phyloP scores from a whole-genome alignment of 2,329 filamentous ascomycete genomes.

The Sclerotinia sclerotiorum region DNA sequence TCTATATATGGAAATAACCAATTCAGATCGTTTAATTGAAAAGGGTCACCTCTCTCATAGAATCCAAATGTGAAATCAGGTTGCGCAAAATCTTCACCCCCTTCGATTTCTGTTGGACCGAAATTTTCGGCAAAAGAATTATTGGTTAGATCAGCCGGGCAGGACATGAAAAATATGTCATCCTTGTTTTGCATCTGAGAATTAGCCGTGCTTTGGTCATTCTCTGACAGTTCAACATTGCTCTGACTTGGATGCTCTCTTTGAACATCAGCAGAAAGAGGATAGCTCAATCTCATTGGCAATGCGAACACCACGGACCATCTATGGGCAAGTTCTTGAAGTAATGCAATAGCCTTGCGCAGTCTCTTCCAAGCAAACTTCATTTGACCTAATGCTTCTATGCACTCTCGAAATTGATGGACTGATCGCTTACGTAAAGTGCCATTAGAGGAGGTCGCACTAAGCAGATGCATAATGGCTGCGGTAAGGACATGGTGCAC shows the following conservation, averaged over 20 bases:
- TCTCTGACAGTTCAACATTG: background rate
- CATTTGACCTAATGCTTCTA: background rate
- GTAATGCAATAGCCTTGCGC: constrained; percentile 2
- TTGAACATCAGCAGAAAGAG: background rate
- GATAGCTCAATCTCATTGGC: constrained; percentile 7
- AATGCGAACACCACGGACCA: constrained; percentile 8
- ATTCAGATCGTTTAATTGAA: constrained; percentile 11
- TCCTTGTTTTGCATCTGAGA: background rate
- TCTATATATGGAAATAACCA: background rate
- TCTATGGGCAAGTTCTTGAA: constrained; percentile 7
- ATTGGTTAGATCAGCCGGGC: background rate
- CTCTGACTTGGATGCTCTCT: background rate
- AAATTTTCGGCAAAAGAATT: background rate
- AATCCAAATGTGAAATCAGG: background rate
- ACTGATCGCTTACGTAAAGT: constrained; percentile 7
- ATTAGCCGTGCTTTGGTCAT: background rate
- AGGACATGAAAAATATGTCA: background rate
- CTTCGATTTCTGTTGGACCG: background rate
- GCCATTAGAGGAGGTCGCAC: background rate
- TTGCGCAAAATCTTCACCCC: background rate
- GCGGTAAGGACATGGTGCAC: constrained; percentile 7
- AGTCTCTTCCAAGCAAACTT: constrained; percentile 7
- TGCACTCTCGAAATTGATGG: constrained; percentile 1
- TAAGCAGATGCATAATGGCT: constrained; percentile 9
- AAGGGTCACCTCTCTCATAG: background rate